Conservation (phyloP, 2,329 filamentous ascomycete genomes). For the Stachybotrys chartarum region DNA sequence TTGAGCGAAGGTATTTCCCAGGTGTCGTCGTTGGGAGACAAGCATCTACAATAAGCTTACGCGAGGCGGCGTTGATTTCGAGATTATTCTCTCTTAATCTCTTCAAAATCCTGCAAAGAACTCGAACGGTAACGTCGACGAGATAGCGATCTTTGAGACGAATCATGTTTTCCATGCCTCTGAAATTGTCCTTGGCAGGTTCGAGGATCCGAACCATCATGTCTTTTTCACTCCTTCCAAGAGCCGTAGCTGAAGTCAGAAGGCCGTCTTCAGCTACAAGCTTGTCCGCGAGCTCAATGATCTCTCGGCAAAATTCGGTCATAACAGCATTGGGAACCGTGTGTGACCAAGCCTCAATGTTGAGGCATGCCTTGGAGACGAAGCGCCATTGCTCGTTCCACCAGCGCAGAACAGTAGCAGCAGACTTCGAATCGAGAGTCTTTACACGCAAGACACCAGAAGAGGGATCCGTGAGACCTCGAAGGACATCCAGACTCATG, state of each 20-base stretch:
- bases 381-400: conserved; percentile 83
- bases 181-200: conserved; percentile 39
- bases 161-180: conserved; percentile 80
- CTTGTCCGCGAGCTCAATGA: conserved; percentile 86
- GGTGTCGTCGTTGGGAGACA: conserved; percentile 49
- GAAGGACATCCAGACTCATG: conserved; percentile 49
- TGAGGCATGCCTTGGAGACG: conserved; percentile 71
- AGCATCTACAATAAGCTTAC: conserved; percentile 57
- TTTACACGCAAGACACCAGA: conserved; percentile 49
- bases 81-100: conserved; percentile 74
- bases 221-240: conserved; percentile 26
- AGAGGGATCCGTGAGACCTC: conserved; percentile 47
- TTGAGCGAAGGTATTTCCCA: conserved; percentile 55
- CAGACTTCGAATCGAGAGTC: conserved; percentile 52
- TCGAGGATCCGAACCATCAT: conserved; percentile 31
- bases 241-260: conserved; percentile 58
- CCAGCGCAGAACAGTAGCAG: conserved; percentile 62
- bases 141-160: conserved; percentile 83
- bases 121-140: conserved; percentile 70
- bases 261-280: conserved; percentile 81
- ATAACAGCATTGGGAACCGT: conserved; percentile 69
- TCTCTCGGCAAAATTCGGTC: conserved; percentile 89
- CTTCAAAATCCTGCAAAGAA: conserved; percentile 77
- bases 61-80: conserved; percentile 54
- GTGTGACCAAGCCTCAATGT: conserved; percentile 78